phyloP scores from a whole-genome alignment of 306 rosid species.

The Cucumis hystrix region DNA sequence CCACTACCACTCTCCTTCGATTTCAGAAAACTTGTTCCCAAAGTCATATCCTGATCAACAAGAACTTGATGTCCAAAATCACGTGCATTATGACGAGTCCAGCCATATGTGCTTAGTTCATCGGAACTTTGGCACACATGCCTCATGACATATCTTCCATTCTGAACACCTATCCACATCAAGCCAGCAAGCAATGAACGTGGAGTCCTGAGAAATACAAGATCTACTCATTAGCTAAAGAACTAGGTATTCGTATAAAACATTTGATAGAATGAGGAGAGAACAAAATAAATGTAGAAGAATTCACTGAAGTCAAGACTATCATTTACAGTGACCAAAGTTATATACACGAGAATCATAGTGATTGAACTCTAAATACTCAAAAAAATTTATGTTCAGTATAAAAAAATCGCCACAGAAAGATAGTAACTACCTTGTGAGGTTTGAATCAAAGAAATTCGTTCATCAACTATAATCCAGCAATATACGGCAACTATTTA shows the following conservation, averaged over 20 bases:
- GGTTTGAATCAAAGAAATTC: neutral
- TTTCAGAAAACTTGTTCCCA: conserved; percentile 69
- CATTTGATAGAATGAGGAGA: neutral
- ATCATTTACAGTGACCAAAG: neutral
- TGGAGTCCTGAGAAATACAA: conserved; percentile 50
- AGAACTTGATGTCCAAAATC: conserved; percentile 71
- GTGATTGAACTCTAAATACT: neutral
- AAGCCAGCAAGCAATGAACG: conserved; percentile 80
- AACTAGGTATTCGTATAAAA: neutral
- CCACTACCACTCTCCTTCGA: conserved; percentile 69
- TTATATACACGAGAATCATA: neutral
- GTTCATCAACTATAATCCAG: neutral
- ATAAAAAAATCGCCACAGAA: neutral
- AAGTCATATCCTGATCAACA: conserved; percentile 56
- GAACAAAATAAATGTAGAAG: neutral
- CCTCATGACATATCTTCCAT: conserved; percentile 34
- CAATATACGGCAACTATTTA: neutral
- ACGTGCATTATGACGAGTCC: conserved; percentile 79
- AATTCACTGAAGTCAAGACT: neutral
- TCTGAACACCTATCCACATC: conserved; percentile 90
- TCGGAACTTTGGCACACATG: conserved; percentile 66
- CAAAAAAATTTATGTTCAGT: neutral
- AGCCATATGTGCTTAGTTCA: conserved; percentile 68
- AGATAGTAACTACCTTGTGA: neutral
- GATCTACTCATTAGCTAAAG: neutral